Conservation (phyloP, 495 filamentous ascomycete species). For the Aspergillus avenaceus region DNA sequence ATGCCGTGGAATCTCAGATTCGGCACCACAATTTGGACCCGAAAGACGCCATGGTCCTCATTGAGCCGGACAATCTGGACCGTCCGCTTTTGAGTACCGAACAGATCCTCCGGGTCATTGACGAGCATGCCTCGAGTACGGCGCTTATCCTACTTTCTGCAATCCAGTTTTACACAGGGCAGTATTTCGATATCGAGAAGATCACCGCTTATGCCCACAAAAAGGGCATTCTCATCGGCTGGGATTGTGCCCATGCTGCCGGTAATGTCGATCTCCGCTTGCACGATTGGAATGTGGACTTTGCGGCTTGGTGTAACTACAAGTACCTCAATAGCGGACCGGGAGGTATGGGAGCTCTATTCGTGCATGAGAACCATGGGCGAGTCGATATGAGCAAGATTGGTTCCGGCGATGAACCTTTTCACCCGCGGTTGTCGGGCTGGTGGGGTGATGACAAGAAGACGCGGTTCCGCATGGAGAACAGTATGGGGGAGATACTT, state of each 20-base stretch:
- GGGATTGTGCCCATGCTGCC: constrained; percentile 93
- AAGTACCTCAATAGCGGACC: constrained; percentile 95
- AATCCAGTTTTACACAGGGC: constrained; percentile 93
- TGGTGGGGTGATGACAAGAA: constrained; percentile 87
- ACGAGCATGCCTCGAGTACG: constrained; percentile 68
- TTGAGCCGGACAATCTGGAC: constrained; percentile 56
- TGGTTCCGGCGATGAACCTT: constrained; percentile 29
- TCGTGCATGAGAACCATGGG: constrained; percentile 77
- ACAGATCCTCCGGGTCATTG: constrained; percentile 72
- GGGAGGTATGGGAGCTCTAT: constrained; percentile 79
- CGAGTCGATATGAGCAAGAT: constrained; percentile 39
- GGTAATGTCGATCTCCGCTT: constrained; percentile 83
- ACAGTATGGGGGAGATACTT: constrained; percentile 36
- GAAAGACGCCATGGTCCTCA: constrained; percentile 66
- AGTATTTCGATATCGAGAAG: constrained; percentile 77
- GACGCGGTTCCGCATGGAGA: constrained; percentile 75
- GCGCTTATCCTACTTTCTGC: constrained; percentile 83
- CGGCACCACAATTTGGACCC: constrained; percentile 69
- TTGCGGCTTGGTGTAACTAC: constrained; percentile 95
- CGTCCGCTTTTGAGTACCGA: constrained; percentile 59
- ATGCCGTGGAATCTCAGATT: constrained; percentile 85
- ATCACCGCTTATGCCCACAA: constrained; percentile 80
- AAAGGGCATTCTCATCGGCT: constrained; percentile 76
- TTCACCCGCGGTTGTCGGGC: constrained; percentile 63
- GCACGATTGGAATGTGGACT: constrained; percentile 94